A percentile compares a stretch with the other conserved stretches of the same genome.
Conservation (phyloP, 192 early-diverging fungal genomes). For the Podila epigama region DNA sequence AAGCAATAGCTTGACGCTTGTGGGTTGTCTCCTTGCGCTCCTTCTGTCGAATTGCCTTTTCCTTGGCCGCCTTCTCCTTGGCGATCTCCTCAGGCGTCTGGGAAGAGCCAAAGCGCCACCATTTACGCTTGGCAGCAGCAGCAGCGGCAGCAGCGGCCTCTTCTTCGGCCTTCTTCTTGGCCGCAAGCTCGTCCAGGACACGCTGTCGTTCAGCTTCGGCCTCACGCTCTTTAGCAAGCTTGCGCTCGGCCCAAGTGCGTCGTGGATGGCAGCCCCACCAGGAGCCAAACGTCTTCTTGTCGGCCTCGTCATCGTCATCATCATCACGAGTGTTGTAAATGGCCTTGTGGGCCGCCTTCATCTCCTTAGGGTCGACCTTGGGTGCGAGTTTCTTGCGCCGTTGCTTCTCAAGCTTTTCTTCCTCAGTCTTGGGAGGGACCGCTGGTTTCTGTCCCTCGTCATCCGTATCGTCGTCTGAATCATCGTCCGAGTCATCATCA, state of each 20-base stretch:
- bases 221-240: constrained; percentile 39
- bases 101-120: constrained; percentile 25
- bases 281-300: constrained; percentile 42
- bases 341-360: constrained; percentile 37
- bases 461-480: constrained; percentile 22
- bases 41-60: constrained; percentile 27
- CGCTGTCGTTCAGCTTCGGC: constrained; percentile 30
- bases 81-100: constrained; percentile 20
- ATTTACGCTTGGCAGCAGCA: constrained; percentile 28
- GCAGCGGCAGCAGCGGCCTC: constrained; percentile 33
- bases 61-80: constrained; percentile 14
- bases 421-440: constrained; percentile 23
- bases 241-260: constrained; percentile 34
- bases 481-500: constrained; percentile 31
- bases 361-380: constrained; percentile 49
- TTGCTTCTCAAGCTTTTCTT: constrained; percentile 19
- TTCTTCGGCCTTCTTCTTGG: constrained; percentile 23
- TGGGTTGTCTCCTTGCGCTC: constrained; percentile 29
- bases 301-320: constrained; percentile 14
- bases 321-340: constrained; percentile 4
- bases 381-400: constrained; percentile 29
- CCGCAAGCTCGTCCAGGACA: constrained; percentile 23
- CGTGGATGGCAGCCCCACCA: constrained; percentile 51
- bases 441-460: background rate
- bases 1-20: constrained; percentile 42